Conservation (phyloP, 2,329 filamentous ascomycete genomes). For the Gnomoniopsis smithogilvyi region DNA sequence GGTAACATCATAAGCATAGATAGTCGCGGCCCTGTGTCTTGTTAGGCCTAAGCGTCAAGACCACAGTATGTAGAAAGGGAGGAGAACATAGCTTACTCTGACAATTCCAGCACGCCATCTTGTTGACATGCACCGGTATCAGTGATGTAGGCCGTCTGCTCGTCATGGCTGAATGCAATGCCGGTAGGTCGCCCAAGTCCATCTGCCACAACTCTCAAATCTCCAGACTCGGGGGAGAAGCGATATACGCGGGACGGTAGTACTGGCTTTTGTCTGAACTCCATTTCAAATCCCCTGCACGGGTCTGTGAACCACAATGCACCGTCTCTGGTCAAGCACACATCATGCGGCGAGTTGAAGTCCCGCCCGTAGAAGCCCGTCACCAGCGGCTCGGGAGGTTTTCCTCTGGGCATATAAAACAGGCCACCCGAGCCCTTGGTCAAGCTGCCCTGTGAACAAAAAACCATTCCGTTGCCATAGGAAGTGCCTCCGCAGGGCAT, state of each 20-base stretch:
- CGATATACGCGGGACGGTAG: constrained; percentile 48
- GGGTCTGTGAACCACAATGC: constrained; percentile 50
- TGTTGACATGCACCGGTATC: constrained; percentile 32
- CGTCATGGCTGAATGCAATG: constrained; percentile 36
- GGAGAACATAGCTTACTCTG: constrained; percentile 21
- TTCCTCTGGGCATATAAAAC: constrained; percentile 30
- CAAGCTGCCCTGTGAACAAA: constrained; percentile 24
- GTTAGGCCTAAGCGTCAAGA: background rate
- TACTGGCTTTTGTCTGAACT: constrained; percentile 40
- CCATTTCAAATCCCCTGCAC: constrained; percentile 39
- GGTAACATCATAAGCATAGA: constrained; percentile 48
- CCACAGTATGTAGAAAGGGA: background rate
- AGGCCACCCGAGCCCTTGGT: constrained; percentile 33
- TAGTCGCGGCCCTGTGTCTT: constrained; percentile 30
- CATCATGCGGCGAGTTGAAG: constrained; percentile 46
- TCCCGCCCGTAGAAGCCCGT: constrained; percentile 40
- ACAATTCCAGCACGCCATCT: constrained; percentile 26
- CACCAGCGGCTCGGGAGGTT: constrained; percentile 33
- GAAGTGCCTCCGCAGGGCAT: constrained; percentile 62
- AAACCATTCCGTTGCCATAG: constrained; percentile 41
- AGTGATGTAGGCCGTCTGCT: constrained; percentile 39
- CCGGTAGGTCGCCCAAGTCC: constrained; percentile 41
- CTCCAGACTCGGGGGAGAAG: constrained; percentile 36
- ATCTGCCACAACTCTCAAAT: constrained; percentile 45
- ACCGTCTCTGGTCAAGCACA: constrained; percentile 35